A percentile compares a stretch with the other conserved stretches of the same genome.
Evolutionary conservation across 495 filamentous ascomycete species (phyloP).

Genomic region (Oleoguttula mirabilis): DNA sequence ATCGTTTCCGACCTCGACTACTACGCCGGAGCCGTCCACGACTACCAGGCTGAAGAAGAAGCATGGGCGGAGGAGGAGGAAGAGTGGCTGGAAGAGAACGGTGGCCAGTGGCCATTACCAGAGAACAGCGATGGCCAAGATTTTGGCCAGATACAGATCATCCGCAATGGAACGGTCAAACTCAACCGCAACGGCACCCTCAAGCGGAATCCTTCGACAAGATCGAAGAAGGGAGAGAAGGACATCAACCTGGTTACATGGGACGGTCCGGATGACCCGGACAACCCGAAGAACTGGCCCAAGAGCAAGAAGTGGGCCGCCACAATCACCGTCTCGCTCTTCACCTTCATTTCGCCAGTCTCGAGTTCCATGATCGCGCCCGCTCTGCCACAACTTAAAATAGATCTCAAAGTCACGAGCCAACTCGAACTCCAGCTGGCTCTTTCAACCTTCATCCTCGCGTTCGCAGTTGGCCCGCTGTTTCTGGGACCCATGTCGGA

Average conservation of each 20-base stretch:
- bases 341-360: constrained; percentile 56
- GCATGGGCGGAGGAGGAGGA: constrained; percentile 15
- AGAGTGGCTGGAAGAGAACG: constrained; percentile 15
- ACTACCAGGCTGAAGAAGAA: constrained; percentile 18
- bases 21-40: constrained; percentile 19
- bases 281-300: constrained; percentile 32
- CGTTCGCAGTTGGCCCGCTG: constrained; percentile 50
- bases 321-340: constrained; percentile 32
- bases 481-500: constrained; percentile 32
- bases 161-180: constrained; percentile 12
- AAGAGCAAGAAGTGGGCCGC: constrained; percentile 52
- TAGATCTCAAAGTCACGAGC: constrained; percentile 49
- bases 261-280: constrained; percentile 24
- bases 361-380: constrained; percentile 66
- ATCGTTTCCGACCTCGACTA: constrained; percentile 20
- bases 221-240: constrained; percentile 18
- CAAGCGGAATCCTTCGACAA: constrained; percentile 8
- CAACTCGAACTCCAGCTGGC: constrained; percentile 45
- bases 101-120: constrained; percentile 10
- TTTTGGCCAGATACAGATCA: constrained; percentile 18
- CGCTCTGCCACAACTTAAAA: constrained; percentile 41
- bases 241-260: constrained; percentile 27
- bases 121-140: constrained; percentile 13
- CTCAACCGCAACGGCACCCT: constrained; percentile 11
- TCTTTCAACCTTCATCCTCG: constrained; percentile 63